Evolutionary conservation across 257 asterid species (phyloP), one percentile per base, ranked within the genome.

Genomic region (Solanum appendiculatum): DNA sequence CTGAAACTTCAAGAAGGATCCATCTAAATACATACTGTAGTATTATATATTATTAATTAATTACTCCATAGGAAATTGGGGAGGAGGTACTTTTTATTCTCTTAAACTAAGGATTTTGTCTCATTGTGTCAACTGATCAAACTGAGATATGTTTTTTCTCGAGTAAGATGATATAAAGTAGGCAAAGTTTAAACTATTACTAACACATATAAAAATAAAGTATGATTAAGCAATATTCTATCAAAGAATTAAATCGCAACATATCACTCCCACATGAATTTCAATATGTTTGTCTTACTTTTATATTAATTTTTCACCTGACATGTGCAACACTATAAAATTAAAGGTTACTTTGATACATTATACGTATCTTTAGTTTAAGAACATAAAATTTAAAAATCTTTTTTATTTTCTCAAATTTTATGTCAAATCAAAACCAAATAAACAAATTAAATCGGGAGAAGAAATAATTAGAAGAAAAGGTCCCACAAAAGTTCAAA

Each of bases 401-500:
- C 0, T 40, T 34, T 34, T 2, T 34, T 2, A 34, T 34, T 34
- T 40, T 40, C 9, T 7, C 0, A 40, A 40, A 40, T 40, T 40
- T 40, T 40, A 1, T 40, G 6, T 18, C 1, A n/a, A 60, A n/a
- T 60, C 0, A 60, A 60, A 60, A n/a, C 5, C 0, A 10, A 0
- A n/a, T 0, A n/a, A 63, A 63, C 3, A 63, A 5, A 25, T 60
- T 33, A 27, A 34, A 8, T 0, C 16, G 12, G 3, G 2, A 2
- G 20, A 6, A 44, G 29, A 9, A n/a, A 70, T 33, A 14, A n/a
- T 7, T 73, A 80, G 85, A 44, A 27, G 37, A 60, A 44, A 37
- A 85, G 91, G 89, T 86, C 69, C 96, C 95, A 93, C 94, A 89
- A 90, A 85, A 89, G 90, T 91, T 90, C 89, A 92, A 91, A 89